Percentiles rank a stretch among this genome's conserved stretches.
Conservation (phyloP, 352 stramenopile species). For the Elongisporangium undulatum region DNA sequence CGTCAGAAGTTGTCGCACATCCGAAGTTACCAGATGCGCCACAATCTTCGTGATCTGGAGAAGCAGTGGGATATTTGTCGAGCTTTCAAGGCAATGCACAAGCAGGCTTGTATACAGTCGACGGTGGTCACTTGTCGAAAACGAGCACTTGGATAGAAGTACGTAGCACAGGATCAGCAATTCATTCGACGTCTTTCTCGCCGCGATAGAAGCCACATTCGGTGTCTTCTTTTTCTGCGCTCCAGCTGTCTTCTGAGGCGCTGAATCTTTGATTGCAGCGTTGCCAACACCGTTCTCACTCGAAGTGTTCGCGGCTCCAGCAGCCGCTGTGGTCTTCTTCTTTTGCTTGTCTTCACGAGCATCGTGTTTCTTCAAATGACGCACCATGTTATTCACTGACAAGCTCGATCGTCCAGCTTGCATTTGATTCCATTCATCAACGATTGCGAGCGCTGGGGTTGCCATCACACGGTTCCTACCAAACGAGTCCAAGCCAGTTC, state of each 20-base stretch:
- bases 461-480: constrained; percentile 82
- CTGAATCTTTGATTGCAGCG: constrained; percentile 16
- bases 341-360: constrained; percentile 50
- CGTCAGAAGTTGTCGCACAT: constrained; percentile 60
- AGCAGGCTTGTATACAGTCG: constrained; percentile 82
- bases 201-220: background rate
- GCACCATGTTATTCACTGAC: constrained; percentile 78
- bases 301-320: constrained; percentile 1
- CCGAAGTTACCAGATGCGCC: constrained; percentile 49
- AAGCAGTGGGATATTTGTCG: constrained; percentile 77
- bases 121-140: constrained; percentile 61
- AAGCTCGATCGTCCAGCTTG: constrained; percentile 64
- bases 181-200: constrained; percentile 69
- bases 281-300: constrained; percentile 15
- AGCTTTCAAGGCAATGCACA: constrained; percentile 83
- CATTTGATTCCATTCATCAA: constrained; percentile 81
- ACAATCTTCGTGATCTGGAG: constrained; percentile 83
- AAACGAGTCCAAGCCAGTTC: constrained; percentile 47
- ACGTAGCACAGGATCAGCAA: constrained; percentile 77
- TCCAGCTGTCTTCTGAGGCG: constrained; percentile 9
- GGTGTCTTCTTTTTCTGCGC: constrained; percentile 37
- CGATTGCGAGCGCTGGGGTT: constrained; percentile 79
- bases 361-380: constrained; percentile 58
- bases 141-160: constrained; percentile 77
- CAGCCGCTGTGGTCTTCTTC: constrained; percentile 29